Base-by-base conservation (phyloP, 1,284 basidiomycete species). In the Grifola frondosa region DNA sequence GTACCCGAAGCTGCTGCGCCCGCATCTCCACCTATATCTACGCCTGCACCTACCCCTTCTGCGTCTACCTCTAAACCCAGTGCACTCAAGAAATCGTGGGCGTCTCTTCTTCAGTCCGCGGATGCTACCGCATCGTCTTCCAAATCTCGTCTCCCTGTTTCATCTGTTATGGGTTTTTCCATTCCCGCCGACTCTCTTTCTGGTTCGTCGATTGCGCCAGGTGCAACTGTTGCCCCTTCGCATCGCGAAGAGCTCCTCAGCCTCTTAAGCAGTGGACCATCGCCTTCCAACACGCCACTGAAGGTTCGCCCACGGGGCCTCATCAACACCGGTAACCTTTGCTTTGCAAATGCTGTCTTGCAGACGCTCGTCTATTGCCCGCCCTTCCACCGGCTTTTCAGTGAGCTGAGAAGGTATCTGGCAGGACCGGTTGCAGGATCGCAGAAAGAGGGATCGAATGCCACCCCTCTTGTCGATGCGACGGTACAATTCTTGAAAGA, bases 241-340 rank as follows among this genome's bases (percentile, higher is more conserved):
- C 67, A 66, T 24, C 79, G 77, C 37, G 78, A 78, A 44, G 69
- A 83, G 52, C 64, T 88, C 7, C 58, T 82, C 10, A 70, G 68
- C 1, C 69, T 89, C 6, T 70, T 90, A 7, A 77, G 70, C 4
- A 70, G 73, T 4, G 75, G 77, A 1, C 68, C 72, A 16, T 54
- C 64, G 2, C 54, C 52, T 4, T 49, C 60, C 1, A 52, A 58
- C 3, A 36, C 44, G 9, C 51, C 58, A 12, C 69, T 74, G 9
- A 66, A 74, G 47, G 76, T 80, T 17, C 67, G 75, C 23, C 87
- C 92, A 0, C 78, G 95, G 22, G 96, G 96, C 5, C 71, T 99
- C 31, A 79, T 98, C 58, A 99, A 98, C 68, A 88, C 84, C 5
- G 96, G 96, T 8, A 99, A 99, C 68, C 88, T 97, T 81, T 99